Evolutionary conservation across 371 early-diverging fungal genomes (phyloP), one percentile per base, ranked within the genome.

Genomic region (Mucor velutinosus): DNA sequence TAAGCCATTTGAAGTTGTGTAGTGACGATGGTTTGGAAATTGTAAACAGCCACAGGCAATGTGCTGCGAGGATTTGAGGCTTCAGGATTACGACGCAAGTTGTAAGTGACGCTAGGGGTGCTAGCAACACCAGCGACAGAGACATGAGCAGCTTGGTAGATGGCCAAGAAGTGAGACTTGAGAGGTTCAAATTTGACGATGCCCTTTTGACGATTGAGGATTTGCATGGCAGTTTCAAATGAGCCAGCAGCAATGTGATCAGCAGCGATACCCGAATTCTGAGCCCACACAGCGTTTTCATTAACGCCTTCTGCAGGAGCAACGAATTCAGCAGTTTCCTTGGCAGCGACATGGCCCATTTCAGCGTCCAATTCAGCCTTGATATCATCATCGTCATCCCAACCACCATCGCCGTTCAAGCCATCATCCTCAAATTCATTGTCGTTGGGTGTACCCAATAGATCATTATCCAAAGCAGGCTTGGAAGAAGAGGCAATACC

Each of bases 181-280:
- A 98, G 87, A 4, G 95, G 94, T 37, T 87, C 92, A 86, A 97
- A 97, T 77, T 94, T 92, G 59, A 90, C 87, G 67, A 92, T 89
- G 27, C 97, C 96, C 19, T 89, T 88, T 83, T 96, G 96, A 37
- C 92, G 89, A 75, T 94, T 93, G 55, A 97, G 80, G 37, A 94
- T 79, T 85, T 93, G 91, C 95, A 98, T 96, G 10, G 97, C 99
- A 33, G 88, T 89, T 65, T 96, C 97, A 76, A 96, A 97, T 7
- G 92, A 85, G 55, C 99, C 99, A 6, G 97, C 95, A 0, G 95
- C 95, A 68, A 97, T 88, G 75, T 97, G 96, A 77, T 96, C 95
- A 0, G 87, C 92, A 11, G 97, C 93, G 55, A 94, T 76, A 23
- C 82, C 82, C 4, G 95, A 95, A 80, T 92, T 94, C 68, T 93